Base-by-base conservation (phyloP, 495 filamentous ascomycete species). In the Alectoria sarmentosa region DNA sequence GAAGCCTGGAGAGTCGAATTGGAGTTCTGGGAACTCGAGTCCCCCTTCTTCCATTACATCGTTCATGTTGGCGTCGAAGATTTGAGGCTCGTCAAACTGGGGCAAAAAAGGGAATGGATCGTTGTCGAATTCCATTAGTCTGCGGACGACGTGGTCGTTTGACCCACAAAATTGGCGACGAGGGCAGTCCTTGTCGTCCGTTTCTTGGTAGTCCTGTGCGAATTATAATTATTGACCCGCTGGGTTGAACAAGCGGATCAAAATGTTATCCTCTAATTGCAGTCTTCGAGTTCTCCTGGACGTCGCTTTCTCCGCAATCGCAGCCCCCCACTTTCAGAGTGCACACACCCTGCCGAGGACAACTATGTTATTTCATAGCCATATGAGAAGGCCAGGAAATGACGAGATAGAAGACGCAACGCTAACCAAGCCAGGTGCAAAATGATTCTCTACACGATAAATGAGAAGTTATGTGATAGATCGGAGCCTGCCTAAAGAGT, bases 41-140 rank as follows among this genome's bases (percentile, higher is more conserved):
- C 30, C 41, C 11, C 36, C 32, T 26, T 66, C 59, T 46, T 65
- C 63, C 49, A 67, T 54, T 38, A 58, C 54, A 28, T 52, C 68
- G 26, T 55, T 46, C 60, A 67, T 67, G 32, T 60, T 55, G 14
- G 41, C 26, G 36, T 64, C 62, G 44, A 67, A 32, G 34, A 67
- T 65, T 21, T 49, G 42, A 41, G 68, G 55, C 7, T 41, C 46
- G 17, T 61, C 55, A 49, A 60, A 62, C 15, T 41, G 15, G 10
- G 67, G 67, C 39, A 67, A 66, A 21, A 38, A 54, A 32, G 67
- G 67, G 54, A 69, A 69, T 48, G 60, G 60, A 23, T 67, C 65
- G 52, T 59, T 48, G 37, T 66, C 41, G 57, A 60, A 61, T 42
- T 61, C 65, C 67, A 67, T 69, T 23, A 54, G 52, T 55, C 17